phyloP scores from a whole-genome alignment of 2,329 filamentous ascomycete species.

The Chrysoporthe deuterocubensis region DNA sequence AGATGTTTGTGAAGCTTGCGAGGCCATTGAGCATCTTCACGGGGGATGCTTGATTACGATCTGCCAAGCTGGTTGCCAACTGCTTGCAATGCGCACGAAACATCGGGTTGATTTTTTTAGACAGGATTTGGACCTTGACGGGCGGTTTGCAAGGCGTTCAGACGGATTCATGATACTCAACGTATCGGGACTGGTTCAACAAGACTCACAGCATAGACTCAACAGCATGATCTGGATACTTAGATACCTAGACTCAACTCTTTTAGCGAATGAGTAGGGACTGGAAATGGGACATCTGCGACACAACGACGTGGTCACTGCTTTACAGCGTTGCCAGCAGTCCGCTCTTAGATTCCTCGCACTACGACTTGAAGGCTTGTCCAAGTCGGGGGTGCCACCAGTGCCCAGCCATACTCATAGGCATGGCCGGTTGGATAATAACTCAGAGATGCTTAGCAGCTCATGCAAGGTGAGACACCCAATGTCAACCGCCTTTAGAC shows the following conservation, averaged over 20 bases:
- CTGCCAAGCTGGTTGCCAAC: not conserved
- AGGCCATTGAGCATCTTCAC: slow-evolving; percentile 59
- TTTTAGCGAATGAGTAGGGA: not conserved
- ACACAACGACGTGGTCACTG: not conserved
- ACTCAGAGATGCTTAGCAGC: too few relatives aligned
- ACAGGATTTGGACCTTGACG: not conserved
- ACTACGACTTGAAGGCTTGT: too few relatives aligned
- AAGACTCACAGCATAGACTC: slow-evolving; percentile 31
- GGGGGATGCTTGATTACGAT: slow-evolving; percentile 28
- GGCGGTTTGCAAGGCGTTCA: slow-evolving; percentile 9
- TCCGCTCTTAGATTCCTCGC: too few relatives aligned
- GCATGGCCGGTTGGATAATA: too few relatives aligned
- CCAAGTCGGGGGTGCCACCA: too few relatives aligned
- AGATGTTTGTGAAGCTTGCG: slow-evolving; percentile 81
- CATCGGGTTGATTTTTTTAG: not conserved
- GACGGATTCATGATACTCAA: slow-evolving; percentile 34
- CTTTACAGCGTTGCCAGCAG: not conserved
- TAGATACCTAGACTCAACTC: slow-evolving; percentile 20
- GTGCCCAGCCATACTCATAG: too few relatives aligned
- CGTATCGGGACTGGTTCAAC: slow-evolving; percentile 31
- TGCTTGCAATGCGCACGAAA: not conserved
- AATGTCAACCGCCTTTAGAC: too few relatives aligned
- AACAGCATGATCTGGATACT: slow-evolving; percentile 28
- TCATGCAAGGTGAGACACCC: too few relatives aligned
- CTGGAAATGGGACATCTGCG: not conserved